phyloP scores from a whole-genome alignment of 345 rosid species.

The Stellera chamaejasme region DNA sequence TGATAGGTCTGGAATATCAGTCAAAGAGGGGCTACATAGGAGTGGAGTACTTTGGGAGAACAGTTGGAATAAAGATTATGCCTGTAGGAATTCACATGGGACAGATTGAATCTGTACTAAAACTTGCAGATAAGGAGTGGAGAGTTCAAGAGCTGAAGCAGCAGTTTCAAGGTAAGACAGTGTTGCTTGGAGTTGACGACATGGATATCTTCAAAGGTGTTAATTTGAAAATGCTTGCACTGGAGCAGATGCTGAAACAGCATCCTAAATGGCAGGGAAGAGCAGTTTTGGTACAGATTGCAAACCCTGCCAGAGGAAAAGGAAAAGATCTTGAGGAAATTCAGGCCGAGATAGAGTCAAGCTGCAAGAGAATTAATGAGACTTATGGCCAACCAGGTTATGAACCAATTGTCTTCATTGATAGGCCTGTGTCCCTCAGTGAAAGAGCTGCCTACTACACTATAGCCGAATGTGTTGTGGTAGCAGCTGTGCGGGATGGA shows the following conservation, averaged over 20 bases:
- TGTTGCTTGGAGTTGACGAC: slow-evolving; percentile 71
- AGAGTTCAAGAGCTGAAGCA: slow-evolving; percentile 58
- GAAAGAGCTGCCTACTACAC: slow-evolving; percentile 66
- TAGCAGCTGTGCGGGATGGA: slow-evolving; percentile 79
- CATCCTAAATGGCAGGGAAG: slow-evolving; percentile 64
- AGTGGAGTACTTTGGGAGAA: slow-evolving; percentile 67
- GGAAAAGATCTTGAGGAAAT: slow-evolving; percentile 68
- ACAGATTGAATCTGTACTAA: slow-evolving; percentile 59
- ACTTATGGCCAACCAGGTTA: slow-evolving; percentile 51
- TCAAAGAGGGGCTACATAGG: slow-evolving; percentile 76
- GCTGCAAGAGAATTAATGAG: slow-evolving; percentile 60
- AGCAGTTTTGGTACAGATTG: slow-evolving; percentile 64
- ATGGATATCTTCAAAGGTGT: slow-evolving; percentile 83
- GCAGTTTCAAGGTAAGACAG: slow-evolving; percentile 62
- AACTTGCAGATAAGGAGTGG: slow-evolving; percentile 64
- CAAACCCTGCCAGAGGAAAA: slow-evolving; percentile 63
- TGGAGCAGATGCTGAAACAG: slow-evolving; percentile 70
- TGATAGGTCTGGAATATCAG: slow-evolving; percentile 67
- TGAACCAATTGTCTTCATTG: slow-evolving; percentile 60
- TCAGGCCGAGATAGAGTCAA: slow-evolving; percentile 46
- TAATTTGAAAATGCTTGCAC: slow-evolving; percentile 62
- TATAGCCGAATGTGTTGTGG: slow-evolving; percentile 62
- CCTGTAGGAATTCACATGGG: slow-evolving; percentile 81
- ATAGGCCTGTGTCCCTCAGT: slow-evolving; percentile 46
- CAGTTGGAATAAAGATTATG: slow-evolving; percentile 74